Base-by-base conservation (phyloP, 2,329 filamentous ascomycete genomes). In the Mycocentrospora acerina region DNA sequence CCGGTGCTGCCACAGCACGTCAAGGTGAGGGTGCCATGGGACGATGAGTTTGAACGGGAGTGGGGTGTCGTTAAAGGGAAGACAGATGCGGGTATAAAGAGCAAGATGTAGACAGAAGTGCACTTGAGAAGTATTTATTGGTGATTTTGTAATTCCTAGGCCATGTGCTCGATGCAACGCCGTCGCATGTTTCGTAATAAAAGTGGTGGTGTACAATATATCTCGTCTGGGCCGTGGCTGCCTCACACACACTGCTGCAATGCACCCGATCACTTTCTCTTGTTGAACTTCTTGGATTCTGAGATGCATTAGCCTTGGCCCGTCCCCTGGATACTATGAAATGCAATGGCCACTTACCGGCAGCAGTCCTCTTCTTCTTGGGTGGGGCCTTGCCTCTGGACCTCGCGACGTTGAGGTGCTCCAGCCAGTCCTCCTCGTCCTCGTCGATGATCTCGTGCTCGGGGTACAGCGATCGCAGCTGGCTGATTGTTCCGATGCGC, bases 371-470 rank as follows among this genome's bases (percentile, higher is more conserved):
- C 78, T 93, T 94, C 81, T 95, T 96, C 80, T 94, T 86, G 7
- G 91, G 90, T 29, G 85, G 81, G 38, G 85, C 85, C 76, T 97
- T 96, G 53, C 90, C 90, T 73, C 90, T 83, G 13, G 55, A 60
- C 48, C 51, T 47, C 13, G 62, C 64, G 24, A 67, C 57, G 16
- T 59, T 55, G 42, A 90, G 77, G 68, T 83, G 80, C 67, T 89
- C 89, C 45, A 89, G 72, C 56, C 93, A 83, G 51, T 93, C 85
- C 56, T 88, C 81, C 66, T 95, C 88, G 4, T 77, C 74, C 46
- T 93, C 84, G 56, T 96, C 81, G 59, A 83, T 82, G 6, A 84
- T 82, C 42, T 82, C 76, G 43, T 89, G 72, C 7, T 81, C 78
- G 7, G 84, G 77, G 57, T 90, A 89, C 32, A 80, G 73, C 46